Evolutionary conservation across 2,329 filamentous ascomycete species (phyloP).

Genomic region (Malbranchea zuffiana): DNA sequence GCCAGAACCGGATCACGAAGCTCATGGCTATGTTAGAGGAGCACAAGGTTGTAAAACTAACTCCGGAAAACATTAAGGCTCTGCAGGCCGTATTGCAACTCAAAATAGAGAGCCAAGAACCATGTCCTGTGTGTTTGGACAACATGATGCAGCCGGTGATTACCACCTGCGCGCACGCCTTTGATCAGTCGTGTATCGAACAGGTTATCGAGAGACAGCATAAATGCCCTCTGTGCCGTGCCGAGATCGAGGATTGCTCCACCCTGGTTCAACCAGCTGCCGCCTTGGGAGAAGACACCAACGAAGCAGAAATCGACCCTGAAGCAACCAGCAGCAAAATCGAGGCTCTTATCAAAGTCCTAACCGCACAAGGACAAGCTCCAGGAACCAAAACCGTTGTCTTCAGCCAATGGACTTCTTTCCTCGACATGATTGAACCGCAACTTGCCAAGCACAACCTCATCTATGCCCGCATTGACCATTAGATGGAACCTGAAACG

Average conservation of each 20-base stretch:
- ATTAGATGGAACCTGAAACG: conserved; percentile 63
- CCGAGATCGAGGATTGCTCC: conserved; percentile 49
- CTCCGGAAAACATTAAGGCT: conserved; percentile 57
- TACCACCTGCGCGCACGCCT: conserved; percentile 73
- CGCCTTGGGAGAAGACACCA: conserved; percentile 41
- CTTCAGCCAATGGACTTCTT: conserved; percentile 71
- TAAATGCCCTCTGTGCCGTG: conserved; percentile 77
- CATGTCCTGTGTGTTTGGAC: conserved; percentile 75
- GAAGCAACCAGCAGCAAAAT: conserved; percentile 70
- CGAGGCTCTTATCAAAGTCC: conserved; percentile 62
- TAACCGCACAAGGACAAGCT: conserved; percentile 56
- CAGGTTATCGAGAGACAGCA: conserved; percentile 63
- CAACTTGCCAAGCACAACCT: conserved; percentile 53
- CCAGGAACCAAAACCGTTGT: conserved; percentile 64
- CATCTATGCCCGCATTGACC: conserved; percentile 63
- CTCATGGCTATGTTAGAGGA: conserved; percentile 59
- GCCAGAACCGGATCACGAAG: conserved; percentile 61
- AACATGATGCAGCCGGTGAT: conserved; percentile 62
- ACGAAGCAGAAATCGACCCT: conserved; percentile 46
- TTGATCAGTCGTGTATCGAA: conserved; percentile 63
- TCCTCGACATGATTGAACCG: conserved; percentile 63
- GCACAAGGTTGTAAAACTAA: conserved; percentile 57
- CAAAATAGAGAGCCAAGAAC: conserved; percentile 67
- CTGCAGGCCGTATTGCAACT: conserved; percentile 66
- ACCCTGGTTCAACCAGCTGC: conserved; percentile 57